Conservation (phyloP, 768 basidiomycete genomes). For the Macrolepiota albuminosa region DNA sequence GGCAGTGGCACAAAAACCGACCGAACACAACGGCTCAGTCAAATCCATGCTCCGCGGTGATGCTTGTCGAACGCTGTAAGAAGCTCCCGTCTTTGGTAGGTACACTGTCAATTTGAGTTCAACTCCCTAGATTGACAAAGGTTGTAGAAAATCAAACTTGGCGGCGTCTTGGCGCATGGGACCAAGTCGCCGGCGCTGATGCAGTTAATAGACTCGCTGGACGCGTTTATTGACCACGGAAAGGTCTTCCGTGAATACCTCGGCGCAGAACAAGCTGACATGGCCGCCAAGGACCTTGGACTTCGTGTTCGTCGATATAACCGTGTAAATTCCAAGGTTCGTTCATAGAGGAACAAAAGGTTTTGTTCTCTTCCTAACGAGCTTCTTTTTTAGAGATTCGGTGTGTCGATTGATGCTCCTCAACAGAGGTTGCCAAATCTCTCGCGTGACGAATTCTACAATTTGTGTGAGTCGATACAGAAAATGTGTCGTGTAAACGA, state of each 20-base stretch:
- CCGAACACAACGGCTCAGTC: conserved; percentile 28
- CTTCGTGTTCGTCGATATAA: conserved; percentile 25
- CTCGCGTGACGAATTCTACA: conserved; percentile 34
- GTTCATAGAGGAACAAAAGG: neutral
- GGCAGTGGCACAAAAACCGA: conserved; percentile 27
- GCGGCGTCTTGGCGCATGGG: conserved; percentile 22
- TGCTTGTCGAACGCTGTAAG: conserved; percentile 30
- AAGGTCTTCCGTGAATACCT: conserved; percentile 30
- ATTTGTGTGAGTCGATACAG: conserved; percentile 26
- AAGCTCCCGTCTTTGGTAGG: conserved; percentile 24
- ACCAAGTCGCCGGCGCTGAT: conserved; percentile 29
- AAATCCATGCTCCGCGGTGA: conserved; percentile 27
- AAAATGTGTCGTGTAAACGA: neutral
- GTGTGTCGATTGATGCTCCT: conserved; percentile 24
- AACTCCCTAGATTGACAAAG: neutral
- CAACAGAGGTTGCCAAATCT: conserved; percentile 29
- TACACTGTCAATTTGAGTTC: neutral
- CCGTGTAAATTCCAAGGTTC: conserved; percentile 31
- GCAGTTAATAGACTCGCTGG: conserved; percentile 31
- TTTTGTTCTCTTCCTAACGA: neutral
- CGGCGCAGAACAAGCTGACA: conserved; percentile 18
- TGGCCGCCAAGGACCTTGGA: conserved; percentile 19
- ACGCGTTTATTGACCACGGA: conserved; percentile 37
- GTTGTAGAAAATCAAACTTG: conserved; percentile 22
- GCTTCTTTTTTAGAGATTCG: conserved; percentile 26